These are phyloP conservation scores for Staphylotrichum tortipilum DNA, from an alignment of 495 filamentous ascomycete genomes.

Conservation along the genomic window DNA sequence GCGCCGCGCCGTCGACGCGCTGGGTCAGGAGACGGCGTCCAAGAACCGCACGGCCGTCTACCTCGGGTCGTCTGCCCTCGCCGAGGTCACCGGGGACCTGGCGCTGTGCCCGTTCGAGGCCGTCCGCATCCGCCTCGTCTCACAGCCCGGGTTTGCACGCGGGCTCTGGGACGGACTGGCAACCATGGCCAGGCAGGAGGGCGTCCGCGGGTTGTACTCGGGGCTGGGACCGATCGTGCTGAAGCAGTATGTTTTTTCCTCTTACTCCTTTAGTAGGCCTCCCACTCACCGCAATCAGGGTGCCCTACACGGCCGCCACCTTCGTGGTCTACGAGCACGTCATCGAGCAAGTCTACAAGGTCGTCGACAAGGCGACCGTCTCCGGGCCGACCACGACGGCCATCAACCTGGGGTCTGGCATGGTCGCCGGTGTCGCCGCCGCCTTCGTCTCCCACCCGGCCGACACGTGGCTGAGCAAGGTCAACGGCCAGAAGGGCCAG, in stretches of 20 bases:
- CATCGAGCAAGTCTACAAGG: slow-evolving; percentile 52
- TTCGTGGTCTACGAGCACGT: slow-evolving; percentile 88
- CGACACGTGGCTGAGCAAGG: slow-evolving; percentile 84
- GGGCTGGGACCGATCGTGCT: slow-evolving; percentile 67
- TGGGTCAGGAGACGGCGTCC: slow-evolving; percentile 56
- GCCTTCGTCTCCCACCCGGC: slow-evolving; percentile 79
- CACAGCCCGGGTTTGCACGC: slow-evolving; percentile 57
- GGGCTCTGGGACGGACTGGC: slow-evolving; percentile 54
- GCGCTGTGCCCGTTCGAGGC: slow-evolving; percentile 69
- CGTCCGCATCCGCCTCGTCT: slow-evolving; percentile 66
- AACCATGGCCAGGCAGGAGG: slow-evolving; percentile 59
- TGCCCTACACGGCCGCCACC: slow-evolving; percentile 86
- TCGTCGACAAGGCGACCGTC: slow-evolving; percentile 53
- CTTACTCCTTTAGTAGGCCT: background rate
- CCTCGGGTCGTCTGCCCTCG: slow-evolving; percentile 58
- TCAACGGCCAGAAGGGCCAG: slow-evolving; percentile 78
- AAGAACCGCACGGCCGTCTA: slow-evolving; percentile 65
- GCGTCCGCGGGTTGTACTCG: slow-evolving; percentile 63
- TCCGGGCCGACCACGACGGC: slow-evolving; percentile 56
- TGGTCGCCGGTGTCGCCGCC: slow-evolving; percentile 80
- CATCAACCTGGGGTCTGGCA: slow-evolving; percentile 74
- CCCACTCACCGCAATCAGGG: slow-evolving; percentile 20
- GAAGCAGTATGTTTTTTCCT: slow-evolving; percentile 45
- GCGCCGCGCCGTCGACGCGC: slow-evolving; percentile 57
- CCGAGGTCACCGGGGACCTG: slow-evolving; percentile 67